Percentiles rank a stretch among this genome's conserved stretches.
phyloP scores from a whole-genome alignment of 1,284 basidiomycete genomes.

The Leccinum solheimii region DNA sequence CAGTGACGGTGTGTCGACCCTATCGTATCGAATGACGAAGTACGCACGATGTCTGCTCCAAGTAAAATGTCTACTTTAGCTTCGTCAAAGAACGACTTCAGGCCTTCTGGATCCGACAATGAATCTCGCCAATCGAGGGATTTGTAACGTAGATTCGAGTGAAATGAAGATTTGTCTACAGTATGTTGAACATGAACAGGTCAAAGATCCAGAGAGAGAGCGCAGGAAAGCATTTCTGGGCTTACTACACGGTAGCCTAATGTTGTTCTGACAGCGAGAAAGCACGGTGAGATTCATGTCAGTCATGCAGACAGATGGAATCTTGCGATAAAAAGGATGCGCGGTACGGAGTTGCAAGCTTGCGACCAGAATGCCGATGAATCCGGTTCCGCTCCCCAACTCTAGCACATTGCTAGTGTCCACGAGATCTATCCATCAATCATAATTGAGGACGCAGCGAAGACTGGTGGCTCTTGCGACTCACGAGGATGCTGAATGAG shows the following conservation, averaged over 20 bases:
- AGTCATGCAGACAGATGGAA: conserved; percentile 52
- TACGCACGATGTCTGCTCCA: conserved; percentile 67
- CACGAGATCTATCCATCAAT: conserved; percentile 48
- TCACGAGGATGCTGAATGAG: conserved; percentile 57
- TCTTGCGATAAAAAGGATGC: conserved; percentile 12
- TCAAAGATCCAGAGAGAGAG: background rate
- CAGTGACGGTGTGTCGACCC: background rate
- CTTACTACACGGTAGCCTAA: conserved; percentile 65
- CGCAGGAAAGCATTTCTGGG: background rate
- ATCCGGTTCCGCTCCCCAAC: conserved; percentile 72
- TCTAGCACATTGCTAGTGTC: conserved; percentile 55
- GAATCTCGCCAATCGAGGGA: conserved; percentile 67
- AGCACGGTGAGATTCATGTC: conserved; percentile 68
- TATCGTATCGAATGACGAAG: background rate
- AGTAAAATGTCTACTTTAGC: conserved; percentile 57
- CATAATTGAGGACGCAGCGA: background rate
- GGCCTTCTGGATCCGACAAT: conserved; percentile 32
- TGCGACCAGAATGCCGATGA: conserved; percentile 63
- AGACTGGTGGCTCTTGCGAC: conserved; percentile 6
- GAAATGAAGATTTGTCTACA: conserved; percentile 52
- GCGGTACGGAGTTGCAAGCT: conserved; percentile 45
- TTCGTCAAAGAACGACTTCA: conserved; percentile 35
- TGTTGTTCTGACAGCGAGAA: conserved; percentile 56
- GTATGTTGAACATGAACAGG: background rate
- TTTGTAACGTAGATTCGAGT: conserved; percentile 45